A percentile compares a stretch with the other conserved stretches of the same genome.
These are phyloP conservation scores for Penicillium manginii DNA, from an alignment of 495 filamentous ascomycete genomes.

Conservation along the genomic window DNA sequence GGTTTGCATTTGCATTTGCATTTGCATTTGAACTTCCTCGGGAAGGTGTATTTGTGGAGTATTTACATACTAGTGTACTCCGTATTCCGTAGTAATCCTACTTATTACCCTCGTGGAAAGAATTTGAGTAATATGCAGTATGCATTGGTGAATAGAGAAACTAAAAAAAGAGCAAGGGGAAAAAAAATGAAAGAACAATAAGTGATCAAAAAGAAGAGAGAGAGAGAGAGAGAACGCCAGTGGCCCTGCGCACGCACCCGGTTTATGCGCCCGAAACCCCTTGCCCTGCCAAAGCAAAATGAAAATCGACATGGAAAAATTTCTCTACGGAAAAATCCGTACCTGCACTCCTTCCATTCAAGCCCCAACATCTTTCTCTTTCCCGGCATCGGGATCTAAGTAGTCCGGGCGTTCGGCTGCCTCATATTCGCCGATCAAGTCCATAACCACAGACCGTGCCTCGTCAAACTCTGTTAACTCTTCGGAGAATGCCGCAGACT, in stretches of 20 bases:
- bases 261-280: constrained; percentile 28
- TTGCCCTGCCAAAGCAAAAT: constrained; percentile 25
- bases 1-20: too few species aligned
- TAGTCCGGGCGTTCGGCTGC: constrained; percentile 90
- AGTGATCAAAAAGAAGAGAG: constrained; percentile 18
- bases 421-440: constrained; percentile 92
- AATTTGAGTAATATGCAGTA: not conserved
- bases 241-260: constrained; percentile 22
- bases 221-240: constrained; percentile 17
- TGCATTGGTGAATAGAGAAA: not conserved
- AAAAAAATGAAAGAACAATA: constrained; percentile 12
- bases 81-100: too few species aligned
- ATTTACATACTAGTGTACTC: too few species aligned
- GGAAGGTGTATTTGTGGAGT: too few species aligned
- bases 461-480: constrained; percentile 96
- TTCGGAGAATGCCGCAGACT: constrained; percentile 87
- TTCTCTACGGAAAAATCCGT: not conserved
- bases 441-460: constrained; percentile 82
- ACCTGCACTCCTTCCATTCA: constrained; percentile 20
- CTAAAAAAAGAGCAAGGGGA: not conserved
- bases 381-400: constrained; percentile 68
- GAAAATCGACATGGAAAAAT: too few species aligned
- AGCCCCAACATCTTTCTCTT: constrained; percentile 46
- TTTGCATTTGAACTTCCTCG: too few species aligned
- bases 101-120: not conserved